Evolutionary conservation across 2,329 filamentous ascomycete species (phyloP).

Genomic region (Ophiostoma sp.): DNA sequence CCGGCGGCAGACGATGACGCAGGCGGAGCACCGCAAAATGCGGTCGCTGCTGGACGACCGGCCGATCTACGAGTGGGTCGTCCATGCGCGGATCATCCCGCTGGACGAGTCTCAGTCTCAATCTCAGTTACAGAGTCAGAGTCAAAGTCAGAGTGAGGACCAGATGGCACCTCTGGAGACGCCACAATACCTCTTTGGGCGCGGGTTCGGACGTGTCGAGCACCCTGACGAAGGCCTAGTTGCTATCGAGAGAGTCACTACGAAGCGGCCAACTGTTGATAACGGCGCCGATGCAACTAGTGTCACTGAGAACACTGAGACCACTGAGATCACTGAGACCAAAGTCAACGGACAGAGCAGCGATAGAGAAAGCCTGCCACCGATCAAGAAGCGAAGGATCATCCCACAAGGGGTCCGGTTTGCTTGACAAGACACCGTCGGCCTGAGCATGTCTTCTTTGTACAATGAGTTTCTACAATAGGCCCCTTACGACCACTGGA

Average conservation of each 20-base stretch:
- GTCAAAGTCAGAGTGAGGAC: background rate
- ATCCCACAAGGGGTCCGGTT: background rate
- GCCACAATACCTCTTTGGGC: slow-evolving; percentile 48
- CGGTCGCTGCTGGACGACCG: slow-evolving; percentile 54
- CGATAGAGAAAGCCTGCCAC: background rate
- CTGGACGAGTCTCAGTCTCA: slow-evolving; percentile 25
- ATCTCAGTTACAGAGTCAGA: background rate
- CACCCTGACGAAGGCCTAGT: slow-evolving; percentile 45
- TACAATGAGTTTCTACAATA: background rate
- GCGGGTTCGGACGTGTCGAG: slow-evolving; percentile 40
- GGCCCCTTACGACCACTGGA: too few species aligned
- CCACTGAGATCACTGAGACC: background rate
- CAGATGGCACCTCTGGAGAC: slow-evolving; percentile 46
- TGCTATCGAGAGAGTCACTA: background rate
- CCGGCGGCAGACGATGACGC: slow-evolving; percentile 68
- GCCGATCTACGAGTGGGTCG: slow-evolving; percentile 54
- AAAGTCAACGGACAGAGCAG: background rate
- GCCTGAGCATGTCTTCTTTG: background rate
- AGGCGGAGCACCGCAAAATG: slow-evolving; percentile 52
- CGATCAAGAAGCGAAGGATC: background rate
- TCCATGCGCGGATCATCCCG: slow-evolving; percentile 44
- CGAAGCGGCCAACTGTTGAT: background rate
- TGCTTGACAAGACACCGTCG: background rate
- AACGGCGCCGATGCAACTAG: background rate
- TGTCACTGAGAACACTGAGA: background rate